A percentile compares a stretch with the other conserved stretches of the same genome.
These are phyloP conservation scores for Penstemon barbatus DNA, from an alignment of 257 asterid genomes.

Conservation along the genomic window DNA sequence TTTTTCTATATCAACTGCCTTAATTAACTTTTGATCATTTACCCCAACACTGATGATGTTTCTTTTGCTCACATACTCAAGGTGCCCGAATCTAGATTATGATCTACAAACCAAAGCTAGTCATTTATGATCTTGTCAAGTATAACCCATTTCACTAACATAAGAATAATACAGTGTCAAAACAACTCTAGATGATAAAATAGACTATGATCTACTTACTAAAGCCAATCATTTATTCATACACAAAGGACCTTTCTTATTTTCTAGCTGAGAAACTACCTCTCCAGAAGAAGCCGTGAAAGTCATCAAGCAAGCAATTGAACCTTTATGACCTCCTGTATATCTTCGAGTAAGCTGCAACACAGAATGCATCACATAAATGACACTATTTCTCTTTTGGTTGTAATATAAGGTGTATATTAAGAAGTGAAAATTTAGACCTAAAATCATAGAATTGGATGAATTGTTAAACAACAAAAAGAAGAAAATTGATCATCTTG, in stretches of 20 bases:
- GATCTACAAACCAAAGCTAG: neutral
- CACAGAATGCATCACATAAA: constrained; percentile 21
- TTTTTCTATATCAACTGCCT: neutral
- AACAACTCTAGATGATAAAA: constrained; percentile 4
- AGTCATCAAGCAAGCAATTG: constrained; percentile 89
- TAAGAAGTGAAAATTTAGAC: constrained; percentile 18
- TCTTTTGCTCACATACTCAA: neutral
- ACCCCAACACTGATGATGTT: neutral
- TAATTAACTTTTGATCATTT: neutral
- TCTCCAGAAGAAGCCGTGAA: constrained; percentile 92
- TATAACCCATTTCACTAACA: constrained; percentile 8
- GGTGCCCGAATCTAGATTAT: neutral
- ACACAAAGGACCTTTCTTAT: constrained; percentile 1
- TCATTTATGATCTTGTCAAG: neutral
- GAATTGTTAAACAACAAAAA: too few species aligned
- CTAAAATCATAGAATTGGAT: constrained; percentile 25
- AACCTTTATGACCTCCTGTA: constrained; percentile 96
- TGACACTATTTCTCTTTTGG: constrained; percentile 20
- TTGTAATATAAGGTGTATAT: constrained; percentile 18
- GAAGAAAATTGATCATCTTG: too few species aligned
- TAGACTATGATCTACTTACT: constrained; percentile 15
- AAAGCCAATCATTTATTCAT: constrained; percentile 4
- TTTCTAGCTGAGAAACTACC: constrained; percentile 44
- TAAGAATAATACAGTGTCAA: neutral
- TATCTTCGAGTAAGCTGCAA: constrained; percentile 91